phyloP scores from a whole-genome alignment of 2,329 filamentous ascomycete genomes.

The Hymenoscyphus occultus region DNA sequence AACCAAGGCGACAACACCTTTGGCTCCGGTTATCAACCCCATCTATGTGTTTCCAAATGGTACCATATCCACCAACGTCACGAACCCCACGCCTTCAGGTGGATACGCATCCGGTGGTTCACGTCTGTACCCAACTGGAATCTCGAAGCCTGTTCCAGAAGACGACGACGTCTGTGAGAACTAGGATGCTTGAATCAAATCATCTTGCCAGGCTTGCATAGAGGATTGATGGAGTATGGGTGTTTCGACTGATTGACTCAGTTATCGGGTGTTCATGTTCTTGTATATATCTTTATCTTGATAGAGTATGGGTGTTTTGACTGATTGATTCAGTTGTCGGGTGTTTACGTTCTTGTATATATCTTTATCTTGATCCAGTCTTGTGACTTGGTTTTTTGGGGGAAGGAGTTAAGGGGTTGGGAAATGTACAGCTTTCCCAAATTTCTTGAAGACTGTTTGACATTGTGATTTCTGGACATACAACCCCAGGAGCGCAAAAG shows the following conservation, averaged over 20 bases:
- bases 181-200: not conserved
- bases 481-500: too few relatives aligned
- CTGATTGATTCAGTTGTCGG: not conserved
- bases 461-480: not conserved
- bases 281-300: not conserved
- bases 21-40: not conserved
- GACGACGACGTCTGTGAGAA: not conserved
- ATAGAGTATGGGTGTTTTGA: not conserved
- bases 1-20: not conserved
- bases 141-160: not conserved
- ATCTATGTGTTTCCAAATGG: not conserved
- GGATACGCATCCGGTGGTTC: not conserved
- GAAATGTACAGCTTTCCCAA: not conserved
- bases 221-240: not conserved
- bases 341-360: conserved; percentile 1
- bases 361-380: not conserved
- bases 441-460: not conserved
- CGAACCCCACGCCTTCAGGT: not conserved
- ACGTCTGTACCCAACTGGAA: not conserved
- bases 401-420: not conserved
- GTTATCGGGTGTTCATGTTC: not conserved
- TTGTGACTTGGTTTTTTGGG: not conserved
- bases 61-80: not conserved
- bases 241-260: not conserved
- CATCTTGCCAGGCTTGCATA: not conserved